Conservation (phyloP, 1,139 yeast species). For the Kurtzmaniella quercitrusa region DNA sequence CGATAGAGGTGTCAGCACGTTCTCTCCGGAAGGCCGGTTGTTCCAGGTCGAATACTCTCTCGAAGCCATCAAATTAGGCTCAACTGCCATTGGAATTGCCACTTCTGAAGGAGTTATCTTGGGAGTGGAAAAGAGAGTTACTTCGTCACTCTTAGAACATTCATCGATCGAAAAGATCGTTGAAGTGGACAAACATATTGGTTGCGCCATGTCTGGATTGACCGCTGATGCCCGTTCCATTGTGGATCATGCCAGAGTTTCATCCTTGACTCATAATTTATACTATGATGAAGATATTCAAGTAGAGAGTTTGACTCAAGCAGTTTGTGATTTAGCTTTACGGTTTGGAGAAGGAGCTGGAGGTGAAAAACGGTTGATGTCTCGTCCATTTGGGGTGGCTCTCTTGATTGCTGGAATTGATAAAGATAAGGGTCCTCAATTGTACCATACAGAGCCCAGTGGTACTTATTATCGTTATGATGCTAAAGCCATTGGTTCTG, state of each 20-base stretch:
- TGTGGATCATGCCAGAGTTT: slow-evolving; percentile 97
- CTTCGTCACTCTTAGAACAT: slow-evolving; percentile 85
- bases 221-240: slow-evolving; percentile 98
- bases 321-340: slow-evolving; percentile 94
- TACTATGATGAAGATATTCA: slow-evolving; percentile 91
- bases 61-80: slow-evolving; percentile 94
- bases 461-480: slow-evolving; percentile 97
- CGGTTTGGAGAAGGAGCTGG: slow-evolving; percentile 98
- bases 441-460: slow-evolving; percentile 98
- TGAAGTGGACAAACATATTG: slow-evolving; percentile 90
- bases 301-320: slow-evolving; percentile 91
- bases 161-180: slow-evolving; percentile 94
- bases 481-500: slow-evolving; percentile 98
- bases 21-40: slow-evolving; percentile 97
- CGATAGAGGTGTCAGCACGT: slow-evolving; percentile 97
- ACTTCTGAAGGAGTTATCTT: slow-evolving; percentile 96
- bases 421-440: slow-evolving; percentile 89
- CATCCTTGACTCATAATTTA: slow-evolving; percentile 82
- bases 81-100: slow-evolving; percentile 96
- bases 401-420: slow-evolving; percentile 92
- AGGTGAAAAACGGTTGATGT: slow-evolving; percentile 95
- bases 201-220: slow-evolving; percentile 98
- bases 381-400: slow-evolving; percentile 99
- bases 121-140: slow-evolving; percentile 96
- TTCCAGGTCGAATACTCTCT: slow-evolving; percentile 98